Evolutionary conservation across 768 basidiomycete species (phyloP), one percentile per base, ranked within the genome.

Genomic region (Melanogaster broomeanus): DNA sequence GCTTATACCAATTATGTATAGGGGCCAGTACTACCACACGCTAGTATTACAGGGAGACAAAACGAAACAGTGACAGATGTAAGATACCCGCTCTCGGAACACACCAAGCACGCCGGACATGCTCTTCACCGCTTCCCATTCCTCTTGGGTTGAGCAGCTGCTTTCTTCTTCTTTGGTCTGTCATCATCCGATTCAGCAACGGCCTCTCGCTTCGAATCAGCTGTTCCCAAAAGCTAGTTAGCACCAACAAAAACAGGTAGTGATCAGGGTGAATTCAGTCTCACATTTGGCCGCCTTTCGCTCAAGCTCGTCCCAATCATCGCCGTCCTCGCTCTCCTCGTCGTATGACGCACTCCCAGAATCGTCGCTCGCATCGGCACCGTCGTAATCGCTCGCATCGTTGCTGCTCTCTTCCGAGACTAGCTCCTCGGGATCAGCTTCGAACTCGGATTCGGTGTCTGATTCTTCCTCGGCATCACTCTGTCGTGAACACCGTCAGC

Each of bases 301-400:
- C 71, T 97, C 95, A 31, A 97, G 75, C 68, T 93, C 93, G 62
- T 97, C 95, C 96, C 96, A 99, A 61, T 96, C 94, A 48, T 95
- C 92, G 10, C 93, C 86, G 49, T 86, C 84, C 46, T 88, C 85
- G 52, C 87, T 88, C 24, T 77, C 82, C 13, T 75, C 77, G 6
- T 72, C 78, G 38, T 71, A 91, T 45, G 88, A 90, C 16, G 69
- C 88, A 58, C 80, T 84, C 31, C 76, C 88, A 42, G 83, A 83
- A 42, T 84, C 78, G 0, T 71, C 76, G 63, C 76, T 80, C 8
- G 74, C 81, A 53, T 80, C 74, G 13, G 74, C 76, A n/a, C 72
- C 81, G 58, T 77, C 75, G 46, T 76, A 81, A 31, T 61, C 84
- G 61, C 82, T 85, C 35, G 73, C 85, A 35, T 79, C 82, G 16